Evolutionary conservation across 2,329 filamentous ascomycete genomes (phyloP), one percentile per base, ranked within the genome.

Genomic region (Colletotrichum gloeosporioides): DNA sequence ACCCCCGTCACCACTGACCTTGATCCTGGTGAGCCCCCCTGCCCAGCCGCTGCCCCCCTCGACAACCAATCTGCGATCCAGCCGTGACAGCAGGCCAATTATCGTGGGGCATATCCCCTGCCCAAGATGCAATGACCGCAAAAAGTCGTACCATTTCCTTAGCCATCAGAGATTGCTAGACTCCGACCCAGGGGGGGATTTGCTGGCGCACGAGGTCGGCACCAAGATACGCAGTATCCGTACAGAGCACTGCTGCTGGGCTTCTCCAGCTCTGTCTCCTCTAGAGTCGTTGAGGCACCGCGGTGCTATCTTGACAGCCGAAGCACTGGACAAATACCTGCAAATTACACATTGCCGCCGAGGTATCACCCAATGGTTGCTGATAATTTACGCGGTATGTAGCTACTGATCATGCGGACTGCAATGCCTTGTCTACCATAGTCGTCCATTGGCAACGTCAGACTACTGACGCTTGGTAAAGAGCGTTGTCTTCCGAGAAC

Each of bases 121-220:
- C 61, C 71, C 70, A 67, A 57, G 55, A 63, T 77, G 61, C 72
- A 71, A 69, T 74, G 77, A 69, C 71, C 71, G 70, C 75, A 55
- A 79, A 77, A 79, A 79, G 74, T 78, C 72, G 78, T 76, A 79
- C 75, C 78, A 79, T 79, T 78, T 75, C 75, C 32, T 75, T 75
- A 36, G 69, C 62, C 64, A 69, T 71, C 65, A 73, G 75, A 77
- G 78, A 79, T 77, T 76, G 76, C 69, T 62, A 39, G 67, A 74
- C 61, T 74, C 39, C 15, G 73, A n/a, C 61, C 39, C 31, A 44
- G 32, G 57, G 61, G 57, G 63, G 64, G 15, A 63, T 78, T 69
- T 65, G 63, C 72, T 72, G 57, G 72, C 53, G 69, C 66, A 63
- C 73, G 65, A 73, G 73, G 68, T 73, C 68, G 66, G 31, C 55